Conservation (phyloP, 768 basidiomycete genomes). For the Mrakia frigida region DNA sequence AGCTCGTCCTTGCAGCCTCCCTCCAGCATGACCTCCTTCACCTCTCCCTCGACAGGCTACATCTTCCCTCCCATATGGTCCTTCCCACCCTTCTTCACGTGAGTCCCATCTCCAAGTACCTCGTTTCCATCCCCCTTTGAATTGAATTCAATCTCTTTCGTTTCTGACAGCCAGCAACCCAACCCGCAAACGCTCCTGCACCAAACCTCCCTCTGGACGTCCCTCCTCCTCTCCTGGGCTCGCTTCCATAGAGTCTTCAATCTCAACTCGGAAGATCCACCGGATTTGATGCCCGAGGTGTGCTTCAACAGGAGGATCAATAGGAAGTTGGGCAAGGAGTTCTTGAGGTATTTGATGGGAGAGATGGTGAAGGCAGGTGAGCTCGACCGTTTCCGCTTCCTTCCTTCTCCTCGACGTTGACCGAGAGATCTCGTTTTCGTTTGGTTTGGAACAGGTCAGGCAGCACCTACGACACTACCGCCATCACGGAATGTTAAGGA, state of each 20-base stretch:
- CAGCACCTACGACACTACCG: constrained; percentile 38
- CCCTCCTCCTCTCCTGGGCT: constrained; percentile 43
- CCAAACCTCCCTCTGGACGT: constrained; percentile 45
- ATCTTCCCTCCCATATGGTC: constrained; percentile 45
- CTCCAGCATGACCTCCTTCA: constrained; percentile 7
- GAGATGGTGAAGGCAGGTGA: constrained; percentile 11
- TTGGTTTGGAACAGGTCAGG: constrained; percentile 35
- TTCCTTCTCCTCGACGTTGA: not conserved
- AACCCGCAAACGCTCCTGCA: constrained; percentile 45
- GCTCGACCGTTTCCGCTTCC: not conserved
- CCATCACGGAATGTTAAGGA: constrained; percentile 27
- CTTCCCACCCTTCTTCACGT: constrained; percentile 50
- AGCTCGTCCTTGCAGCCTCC: not conserved
- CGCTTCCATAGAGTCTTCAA: constrained; percentile 41
- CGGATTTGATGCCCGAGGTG: constrained; percentile 33
- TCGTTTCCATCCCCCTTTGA: too few species aligned
- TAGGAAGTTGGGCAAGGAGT: constrained; percentile 35
- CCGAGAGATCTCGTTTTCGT: not conserved
- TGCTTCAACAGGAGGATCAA: constrained; percentile 43
- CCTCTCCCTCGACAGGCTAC: constrained; percentile 39
- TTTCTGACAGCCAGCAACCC: constrained; percentile 44
- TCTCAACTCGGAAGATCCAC: not conserved
- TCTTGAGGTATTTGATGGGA: constrained; percentile 3
- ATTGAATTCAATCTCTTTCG: not conserved
- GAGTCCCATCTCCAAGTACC: constrained; percentile 15